Base-by-base conservation (phyloP, 345 rosid genomes). In the Heritiera fomes region DNA sequence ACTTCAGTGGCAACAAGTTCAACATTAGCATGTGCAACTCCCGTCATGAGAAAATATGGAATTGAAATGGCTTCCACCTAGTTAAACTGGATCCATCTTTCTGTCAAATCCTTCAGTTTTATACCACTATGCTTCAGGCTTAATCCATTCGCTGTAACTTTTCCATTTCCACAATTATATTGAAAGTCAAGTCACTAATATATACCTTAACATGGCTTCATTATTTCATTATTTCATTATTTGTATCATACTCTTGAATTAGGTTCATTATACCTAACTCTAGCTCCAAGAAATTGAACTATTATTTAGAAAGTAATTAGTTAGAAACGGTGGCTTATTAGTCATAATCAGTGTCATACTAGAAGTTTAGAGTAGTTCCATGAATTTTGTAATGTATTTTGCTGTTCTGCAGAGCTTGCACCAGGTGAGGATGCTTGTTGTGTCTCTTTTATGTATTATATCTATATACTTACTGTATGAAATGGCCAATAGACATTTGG, bases 391-490 rank as follows among this genome's bases (percentile, higher is more conserved):
- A 23, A 23, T 23, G 28, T 23, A 2, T 30, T 32, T 75, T 23
- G 14, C 64, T 75, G 68, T 34, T 45, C 5, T 75, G 85, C 86
- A 81, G 86, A 82, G 67, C 60, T 80, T 43, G 28, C 58, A 40
- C 52, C 10, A 14, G 52, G 43, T n/a, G 76, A 56, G 38, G 71
- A 47, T 23, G 40, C 20, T 34, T 34, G 15, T 17, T 28, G 74
- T 41, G 68, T 76, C 78, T 72, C 76, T 62, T 52, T 76, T 77
- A 61, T 78, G 75, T 76, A 79, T 55, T 72, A 81, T 84, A 76
- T 84, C 75, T 71, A 58, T 79, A 11, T 76, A 32, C 68, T 66
- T 71, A 61, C 45, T 59, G 43, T 65, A 67, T 63, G 74, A 23
- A 65, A 85, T 66, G 40, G 75, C 65, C 46, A 56, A 75, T 75